Conservation (phyloP, 1,139 yeast species). For the Debaryomyces subglobosus region DNA sequence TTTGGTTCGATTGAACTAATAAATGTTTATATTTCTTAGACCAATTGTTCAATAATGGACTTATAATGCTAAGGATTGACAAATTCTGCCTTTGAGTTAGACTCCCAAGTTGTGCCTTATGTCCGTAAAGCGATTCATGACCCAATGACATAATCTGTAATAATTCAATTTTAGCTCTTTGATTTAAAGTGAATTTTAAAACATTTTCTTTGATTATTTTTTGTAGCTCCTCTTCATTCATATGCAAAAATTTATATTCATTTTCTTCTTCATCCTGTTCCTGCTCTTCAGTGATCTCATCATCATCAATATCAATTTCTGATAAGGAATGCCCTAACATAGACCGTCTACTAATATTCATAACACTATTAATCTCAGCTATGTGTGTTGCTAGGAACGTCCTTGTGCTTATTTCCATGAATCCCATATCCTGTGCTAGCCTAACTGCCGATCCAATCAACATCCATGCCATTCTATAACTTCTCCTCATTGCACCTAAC, state of each 20-base stretch:
- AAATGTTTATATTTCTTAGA: slow-evolving; percentile 60
- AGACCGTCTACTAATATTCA: slow-evolving; percentile 69
- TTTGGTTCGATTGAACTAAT: slow-evolving; percentile 49
- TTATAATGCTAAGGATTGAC: slow-evolving; percentile 68
- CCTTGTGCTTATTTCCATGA: slow-evolving; percentile 71
- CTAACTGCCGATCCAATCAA: slow-evolving; percentile 85
- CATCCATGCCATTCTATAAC: slow-evolving; percentile 95
- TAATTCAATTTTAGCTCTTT: slow-evolving; percentile 78
- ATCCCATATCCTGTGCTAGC: slow-evolving; percentile 84
- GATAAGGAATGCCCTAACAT: slow-evolving; percentile 69
- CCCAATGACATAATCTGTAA: slow-evolving; percentile 80
- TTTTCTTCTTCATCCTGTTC: slow-evolving; percentile 33
- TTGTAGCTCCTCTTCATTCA: slow-evolving; percentile 44
- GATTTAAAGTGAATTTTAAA: slow-evolving; percentile 57
- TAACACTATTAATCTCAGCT: slow-evolving; percentile 77
- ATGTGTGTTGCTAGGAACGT: slow-evolving; percentile 83
- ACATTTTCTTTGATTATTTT: slow-evolving; percentile 28
- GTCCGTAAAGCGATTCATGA: slow-evolving; percentile 79
- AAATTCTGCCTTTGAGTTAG: slow-evolving; percentile 67
- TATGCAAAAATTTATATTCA: slow-evolving; percentile 34
- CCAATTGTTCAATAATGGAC: slow-evolving; percentile 83
- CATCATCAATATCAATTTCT: slow-evolving; percentile 61
- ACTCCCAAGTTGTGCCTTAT: slow-evolving; percentile 57
- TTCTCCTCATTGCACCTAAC: slow-evolving; percentile 80
- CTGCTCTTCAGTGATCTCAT: slow-evolving; percentile 36